Evolutionary conservation across 352 stramenopile species (phyloP), one percentile per base, ranked within the genome.

Genomic region (Phytophthora hybrid): DNA sequence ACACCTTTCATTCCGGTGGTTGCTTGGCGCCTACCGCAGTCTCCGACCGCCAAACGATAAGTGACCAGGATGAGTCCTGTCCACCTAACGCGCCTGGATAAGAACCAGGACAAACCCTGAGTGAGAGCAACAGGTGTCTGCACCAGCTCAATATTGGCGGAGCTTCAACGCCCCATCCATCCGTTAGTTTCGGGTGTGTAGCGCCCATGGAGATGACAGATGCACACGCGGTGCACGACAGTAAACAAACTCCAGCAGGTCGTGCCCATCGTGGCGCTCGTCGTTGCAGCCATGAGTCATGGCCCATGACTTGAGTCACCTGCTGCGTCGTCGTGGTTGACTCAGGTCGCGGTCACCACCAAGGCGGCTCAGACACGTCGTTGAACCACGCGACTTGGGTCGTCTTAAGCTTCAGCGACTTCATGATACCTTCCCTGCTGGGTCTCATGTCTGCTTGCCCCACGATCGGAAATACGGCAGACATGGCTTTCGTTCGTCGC

Each of bases 1-100:
- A 52, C 51, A 4, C 54, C 54, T 71, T 74, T 74, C 71, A 77
- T 77, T 66, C 54, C 39, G 46, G 26, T 39, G 46, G 51, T 21
- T 18, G 46, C 23, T 11, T 46, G 41, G 41, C 41, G 41, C 14
- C 41, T 44, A 46, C 19, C 21, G 46, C 10, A 63, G 32, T 62
- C 37, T 61, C 41, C 41, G 41, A 51, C 41, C 52, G n/a, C 26
- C 19, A 69, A 77, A 55, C 26, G 34, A 39, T 51, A 73, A 73
- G 57, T 76, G 58, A 7, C 11, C 19, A 62, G 46, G 56, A 63
- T 34, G 18, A 44, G 37, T 44, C 37, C 37, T 44, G 37, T 5
- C 37, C 37, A 7, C 4, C 29, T 31, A 31, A 31, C 29, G 29
- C 29, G 29, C 29, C 1, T 2, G 37, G 37, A 44, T 44, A 44